Percentiles rank a stretch among this genome's conserved stretches.
Evolutionary conservation across 148 eudicot species (phyloP).

Genomic region (Nyssa sinensis): DNA sequence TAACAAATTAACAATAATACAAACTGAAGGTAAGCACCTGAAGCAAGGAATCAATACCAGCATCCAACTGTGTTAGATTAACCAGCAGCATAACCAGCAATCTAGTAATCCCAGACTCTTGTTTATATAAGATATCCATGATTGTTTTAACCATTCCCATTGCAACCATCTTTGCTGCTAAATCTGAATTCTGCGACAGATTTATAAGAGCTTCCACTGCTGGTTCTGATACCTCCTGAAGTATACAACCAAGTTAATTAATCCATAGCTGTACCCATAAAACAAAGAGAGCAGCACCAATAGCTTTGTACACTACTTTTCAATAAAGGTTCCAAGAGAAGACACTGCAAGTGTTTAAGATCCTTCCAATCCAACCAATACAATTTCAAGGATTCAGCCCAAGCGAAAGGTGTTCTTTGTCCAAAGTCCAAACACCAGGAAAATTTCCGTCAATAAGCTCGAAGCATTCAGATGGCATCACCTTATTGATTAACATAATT

Average conservation of each 20-base stretch:
- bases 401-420: neutral
- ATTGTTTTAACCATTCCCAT: conserved; percentile 49
- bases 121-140: conserved; percentile 75
- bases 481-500: too few species aligned
- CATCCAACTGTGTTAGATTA: conserved; percentile 92
- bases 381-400: neutral
- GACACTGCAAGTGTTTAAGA: neutral
- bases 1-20: neutral
- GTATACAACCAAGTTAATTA: neutral
- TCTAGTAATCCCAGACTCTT: conserved; percentile 45
- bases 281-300: neutral
- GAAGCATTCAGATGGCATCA: neutral
- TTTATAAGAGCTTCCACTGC: conserved; percentile 88
- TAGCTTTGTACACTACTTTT: neutral
- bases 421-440: too few species aligned
- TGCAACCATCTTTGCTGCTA: conserved; percentile 75
- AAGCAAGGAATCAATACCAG: conserved; percentile 82
- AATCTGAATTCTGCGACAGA: conserved; percentile 70
- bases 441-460: neutral
- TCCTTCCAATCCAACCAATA: neutral
- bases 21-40: conserved; percentile 59
- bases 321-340: neutral
- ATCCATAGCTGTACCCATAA: neutral
- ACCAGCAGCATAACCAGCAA: conserved; percentile 88
- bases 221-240: conserved; percentile 91